Evolutionary conservation across 1,284 basidiomycete genomes (phyloP).

Genomic region (Tylopilus sp.): DNA sequence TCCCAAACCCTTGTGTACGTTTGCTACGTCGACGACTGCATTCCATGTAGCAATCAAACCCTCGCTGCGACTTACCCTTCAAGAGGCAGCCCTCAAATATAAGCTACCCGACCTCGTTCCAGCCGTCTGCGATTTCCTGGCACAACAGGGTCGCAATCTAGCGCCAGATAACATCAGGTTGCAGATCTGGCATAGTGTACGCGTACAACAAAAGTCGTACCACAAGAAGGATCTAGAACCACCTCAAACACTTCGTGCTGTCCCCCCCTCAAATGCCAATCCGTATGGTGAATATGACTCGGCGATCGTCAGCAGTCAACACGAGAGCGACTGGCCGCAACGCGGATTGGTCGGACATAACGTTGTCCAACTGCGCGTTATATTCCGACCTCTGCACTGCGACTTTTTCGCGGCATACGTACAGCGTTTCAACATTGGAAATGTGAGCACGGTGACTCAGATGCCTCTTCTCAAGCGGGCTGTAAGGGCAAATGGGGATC

Average conservation of each 20-base stretch:
- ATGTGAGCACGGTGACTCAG: too few species aligned
- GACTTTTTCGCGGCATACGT: too few species aligned
- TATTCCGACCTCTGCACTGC: too few species aligned
- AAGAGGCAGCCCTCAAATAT: too few species aligned
- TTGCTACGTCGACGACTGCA: too few species aligned
- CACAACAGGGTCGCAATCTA: too few species aligned
- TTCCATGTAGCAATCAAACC: background rate
- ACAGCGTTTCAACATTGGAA: too few species aligned
- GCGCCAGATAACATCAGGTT: background rate
- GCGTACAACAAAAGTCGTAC: background rate
- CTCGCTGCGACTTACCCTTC: background rate
- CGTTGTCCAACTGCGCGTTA: too few species aligned
- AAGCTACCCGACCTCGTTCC: background rate
- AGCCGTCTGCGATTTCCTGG: background rate
- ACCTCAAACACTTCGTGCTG: background rate
- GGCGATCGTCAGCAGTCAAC: too few species aligned
- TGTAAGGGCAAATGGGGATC: background rate
- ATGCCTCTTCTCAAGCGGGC: background rate
- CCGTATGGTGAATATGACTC: background rate
- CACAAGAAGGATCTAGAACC: background rate
- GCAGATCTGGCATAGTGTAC: background rate
- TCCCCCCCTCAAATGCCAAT: background rate
- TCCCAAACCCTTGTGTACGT: too few species aligned
- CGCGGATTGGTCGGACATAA: too few species aligned
- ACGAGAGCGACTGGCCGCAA: too few species aligned